Conservation (phyloP, 306 rosid genomes). For the Acmispon strigosus region DNA sequence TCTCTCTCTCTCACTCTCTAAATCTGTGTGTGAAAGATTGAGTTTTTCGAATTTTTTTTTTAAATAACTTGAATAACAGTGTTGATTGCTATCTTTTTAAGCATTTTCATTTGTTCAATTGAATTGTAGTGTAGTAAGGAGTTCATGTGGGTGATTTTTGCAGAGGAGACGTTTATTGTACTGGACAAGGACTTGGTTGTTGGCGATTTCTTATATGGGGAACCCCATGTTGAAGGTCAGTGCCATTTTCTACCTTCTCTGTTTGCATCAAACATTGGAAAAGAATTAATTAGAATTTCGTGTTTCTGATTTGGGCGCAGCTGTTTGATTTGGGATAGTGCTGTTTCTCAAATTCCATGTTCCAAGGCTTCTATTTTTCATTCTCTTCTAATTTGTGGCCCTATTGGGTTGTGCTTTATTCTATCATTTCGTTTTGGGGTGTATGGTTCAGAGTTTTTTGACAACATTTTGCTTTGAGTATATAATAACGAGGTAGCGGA, state of each 20-base stretch:
- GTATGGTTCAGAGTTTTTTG: no score
- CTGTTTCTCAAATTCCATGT: no score
- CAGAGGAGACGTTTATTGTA: slow-evolving; percentile 78
- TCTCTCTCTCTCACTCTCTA: slow-evolving; percentile 17
- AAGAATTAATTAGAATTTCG: no score
- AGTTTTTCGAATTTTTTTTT: neutral
- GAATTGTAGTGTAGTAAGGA: neutral
- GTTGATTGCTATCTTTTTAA: neutral
- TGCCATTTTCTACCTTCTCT: neutral
- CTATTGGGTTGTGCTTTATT: no score
- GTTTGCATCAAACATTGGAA: neutral
- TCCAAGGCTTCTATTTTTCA: no score
- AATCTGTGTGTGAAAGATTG: neutral
- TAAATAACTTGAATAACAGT: no score
- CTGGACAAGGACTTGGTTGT: slow-evolving; percentile 61
- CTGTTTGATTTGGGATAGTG: no score
- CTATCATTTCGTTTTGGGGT: no score
- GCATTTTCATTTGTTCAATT: neutral
- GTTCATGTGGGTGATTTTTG: slow-evolving; percentile 9
- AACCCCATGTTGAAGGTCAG: slow-evolving; percentile 70
- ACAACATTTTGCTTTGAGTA: no score
- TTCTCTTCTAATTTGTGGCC: no score
- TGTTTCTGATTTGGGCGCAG: no score
- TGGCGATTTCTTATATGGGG: slow-evolving; percentile 62
- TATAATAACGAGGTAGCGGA: no score